phyloP scores from a whole-genome alignment of 2,329 filamentous ascomycete genomes.

The Tolypocladium nubicola region DNA sequence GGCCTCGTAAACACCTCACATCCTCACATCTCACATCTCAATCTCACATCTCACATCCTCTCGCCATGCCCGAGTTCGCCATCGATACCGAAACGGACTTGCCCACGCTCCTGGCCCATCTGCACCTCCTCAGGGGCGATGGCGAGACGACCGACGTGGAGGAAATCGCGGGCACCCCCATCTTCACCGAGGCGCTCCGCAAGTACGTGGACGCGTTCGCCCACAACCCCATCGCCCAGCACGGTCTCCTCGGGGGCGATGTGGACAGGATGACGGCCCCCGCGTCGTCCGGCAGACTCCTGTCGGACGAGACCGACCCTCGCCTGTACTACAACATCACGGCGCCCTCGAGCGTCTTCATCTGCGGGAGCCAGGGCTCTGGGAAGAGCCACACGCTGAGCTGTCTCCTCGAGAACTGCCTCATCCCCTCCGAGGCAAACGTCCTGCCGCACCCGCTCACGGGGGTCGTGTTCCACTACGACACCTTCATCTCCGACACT shows the following conservation, averaged over 20 bases:
- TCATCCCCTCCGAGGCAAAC: slow-evolving; percentile 34
- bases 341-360: slow-evolving; percentile 47
- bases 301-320: slow-evolving; percentile 6
- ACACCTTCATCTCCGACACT: slow-evolving; percentile 38
- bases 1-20: too few species aligned
- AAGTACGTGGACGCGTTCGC: background rate
- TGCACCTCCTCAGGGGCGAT: slow-evolving; percentile 1
- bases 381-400: slow-evolving; percentile 54
- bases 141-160: background rate
- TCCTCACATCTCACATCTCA: too few species aligned
- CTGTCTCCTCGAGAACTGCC: slow-evolving; percentile 45
- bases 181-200: slow-evolving; percentile 10
- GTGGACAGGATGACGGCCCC: background rate
- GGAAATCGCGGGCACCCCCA: slow-evolving; percentile 6
- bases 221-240: slow-evolving; percentile 3
- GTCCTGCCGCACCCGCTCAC: slow-evolving; percentile 41
- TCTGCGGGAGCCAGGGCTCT: slow-evolving; percentile 54
- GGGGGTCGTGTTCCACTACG: slow-evolving; percentile 56
- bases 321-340: slow-evolving; percentile 35
- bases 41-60: too few species aligned
- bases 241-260: slow-evolving; percentile 9
- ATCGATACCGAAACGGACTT: background rate
- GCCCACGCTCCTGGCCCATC: background rate
- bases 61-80: background rate
- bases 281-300: too few species aligned